A percentile compares a stretch with the other conserved stretches of the same genome.
Evolutionary conservation across 805 yeast species (phyloP).

Genomic region (Wickerhamomyces subpelliculosus): DNA sequence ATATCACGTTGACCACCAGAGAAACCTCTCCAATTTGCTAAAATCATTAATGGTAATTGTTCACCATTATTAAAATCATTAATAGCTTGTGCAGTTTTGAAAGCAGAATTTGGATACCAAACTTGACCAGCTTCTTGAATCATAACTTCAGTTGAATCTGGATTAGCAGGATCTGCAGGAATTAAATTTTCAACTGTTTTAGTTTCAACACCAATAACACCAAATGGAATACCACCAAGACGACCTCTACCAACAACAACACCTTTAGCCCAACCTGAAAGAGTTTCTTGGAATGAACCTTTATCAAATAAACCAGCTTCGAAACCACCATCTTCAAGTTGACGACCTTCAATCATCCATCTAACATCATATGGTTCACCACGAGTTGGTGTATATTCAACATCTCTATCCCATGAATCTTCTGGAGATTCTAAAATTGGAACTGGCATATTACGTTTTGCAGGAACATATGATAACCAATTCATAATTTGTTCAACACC

Average conservation of each 20-base stretch:
- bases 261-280: slow-evolving; percentile 98
- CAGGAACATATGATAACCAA: slow-evolving; percentile 95
- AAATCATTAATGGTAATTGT: slow-evolving; percentile 91
- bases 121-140: slow-evolving; percentile 98
- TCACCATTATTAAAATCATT: slow-evolving; percentile 97
- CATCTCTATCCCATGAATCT: slow-evolving; percentile 91
- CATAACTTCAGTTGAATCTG: slow-evolving; percentile 81
- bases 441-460: slow-evolving; percentile 80
- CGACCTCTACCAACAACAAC: slow-evolving; percentile 99
- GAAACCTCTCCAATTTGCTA: slow-evolving; percentile 99
- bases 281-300: slow-evolving; percentile 90
- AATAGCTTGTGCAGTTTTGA: slow-evolving; percentile 98
- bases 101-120: slow-evolving; percentile 99
- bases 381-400: slow-evolving; percentile 70
- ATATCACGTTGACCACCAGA: slow-evolving; percentile 99
- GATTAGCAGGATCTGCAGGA: slow-evolving; percentile 99
- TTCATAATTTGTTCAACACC: slow-evolving; percentile 93
- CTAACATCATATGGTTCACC: slow-evolving; percentile 83
- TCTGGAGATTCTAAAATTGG: slow-evolving; percentile 71
- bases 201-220: slow-evolving; percentile 96
- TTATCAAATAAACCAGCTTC: slow-evolving; percentile 89
- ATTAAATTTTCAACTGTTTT: slow-evolving; percentile 79
- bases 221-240: slow-evolving; percentile 97
- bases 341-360: slow-evolving; percentile 87
- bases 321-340: slow-evolving; percentile 57